Conservation (phyloP, 371 early-diverging fungal species). For the Phascolomyces articulosus region DNA sequence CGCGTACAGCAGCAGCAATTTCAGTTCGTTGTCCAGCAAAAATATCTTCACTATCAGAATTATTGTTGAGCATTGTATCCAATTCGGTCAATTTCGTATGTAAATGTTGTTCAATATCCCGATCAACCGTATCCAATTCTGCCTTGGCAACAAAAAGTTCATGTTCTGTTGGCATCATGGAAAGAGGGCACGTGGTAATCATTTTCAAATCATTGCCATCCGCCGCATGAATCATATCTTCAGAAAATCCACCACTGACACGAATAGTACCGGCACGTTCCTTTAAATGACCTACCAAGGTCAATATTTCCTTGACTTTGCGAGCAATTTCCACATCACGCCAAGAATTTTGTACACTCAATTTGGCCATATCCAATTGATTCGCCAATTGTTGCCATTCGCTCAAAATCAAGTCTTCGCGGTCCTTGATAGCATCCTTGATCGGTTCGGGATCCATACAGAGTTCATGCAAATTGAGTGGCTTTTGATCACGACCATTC, state of each 20-base stretch:
- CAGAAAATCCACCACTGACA: conserved; percentile 22
- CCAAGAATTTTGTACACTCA: conserved; percentile 29
- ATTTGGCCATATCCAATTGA: conserved; percentile 26
- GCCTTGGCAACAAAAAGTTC: conserved; percentile 40
- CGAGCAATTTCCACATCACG: conserved; percentile 44
- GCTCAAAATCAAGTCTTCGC: conserved; percentile 32
- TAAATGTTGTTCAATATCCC: conserved; percentile 45
- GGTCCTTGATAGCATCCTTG: conserved; percentile 24
- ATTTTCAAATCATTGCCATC: conserved; percentile 25
- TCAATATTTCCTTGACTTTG: conserved; percentile 48
- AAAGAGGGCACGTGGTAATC: conserved; percentile 35
- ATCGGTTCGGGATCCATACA: conserved; percentile 26
- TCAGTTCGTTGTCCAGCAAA: conserved; percentile 46
- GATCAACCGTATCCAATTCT: conserved; percentile 44
- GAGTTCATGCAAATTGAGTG: conserved; percentile 26
- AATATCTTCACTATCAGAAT: conserved; percentile 24
- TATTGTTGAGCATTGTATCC: conserved; percentile 37
- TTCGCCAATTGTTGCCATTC: conserved; percentile 41
- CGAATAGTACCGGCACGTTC: conserved; percentile 40
- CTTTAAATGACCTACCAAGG: conserved; percentile 47
- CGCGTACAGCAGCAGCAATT: conserved; percentile 40
- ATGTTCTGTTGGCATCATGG: conserved; percentile 46
- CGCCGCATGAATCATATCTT: conserved; percentile 8
- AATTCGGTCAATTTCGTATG: conserved; percentile 38
- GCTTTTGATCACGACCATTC: conserved; percentile 27